Conservation (phyloP, 2,329 filamentous ascomycete genomes). For the Sarocladium brachiariae region DNA sequence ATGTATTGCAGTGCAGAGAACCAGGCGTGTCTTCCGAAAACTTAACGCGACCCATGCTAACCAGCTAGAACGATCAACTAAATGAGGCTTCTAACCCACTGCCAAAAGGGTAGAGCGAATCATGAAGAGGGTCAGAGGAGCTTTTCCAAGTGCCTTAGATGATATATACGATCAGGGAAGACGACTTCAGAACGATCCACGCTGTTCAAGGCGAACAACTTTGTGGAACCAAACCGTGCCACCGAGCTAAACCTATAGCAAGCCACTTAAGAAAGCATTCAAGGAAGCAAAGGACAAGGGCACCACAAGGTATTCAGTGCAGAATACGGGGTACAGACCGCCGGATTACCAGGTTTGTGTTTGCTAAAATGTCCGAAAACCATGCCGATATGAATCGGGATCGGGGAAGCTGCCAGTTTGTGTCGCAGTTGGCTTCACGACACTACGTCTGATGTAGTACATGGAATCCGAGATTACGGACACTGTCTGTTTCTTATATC, state of each 20-base stretch:
- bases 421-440: neutral
- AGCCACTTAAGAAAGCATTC: neutral
- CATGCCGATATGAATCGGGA: neutral
- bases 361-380: neutral
- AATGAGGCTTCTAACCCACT: too few species aligned
- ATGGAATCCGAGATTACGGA: neutral
- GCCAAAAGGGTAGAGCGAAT: too few species aligned
- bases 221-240: neutral
- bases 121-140: too few species aligned
- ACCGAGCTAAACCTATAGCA: neutral
- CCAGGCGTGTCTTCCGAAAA: too few species aligned
- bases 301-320: neutral
- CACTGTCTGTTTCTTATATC: neutral
- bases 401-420: neutral
- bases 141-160: too few species aligned
- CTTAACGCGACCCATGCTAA: too few species aligned
- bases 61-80: too few species aligned
- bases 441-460: neutral
- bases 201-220: too few species aligned
- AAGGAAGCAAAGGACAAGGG: neutral
- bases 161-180: too few species aligned
- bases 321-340: neutral
- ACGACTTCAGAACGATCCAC: too few species aligned
- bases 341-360: neutral
- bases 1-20: too few species aligned